Percentiles rank a stretch among this genome's conserved stretches.
Conservation (phyloP, 441 rosid genomes). For the Gossypium davidsonii region DNA sequence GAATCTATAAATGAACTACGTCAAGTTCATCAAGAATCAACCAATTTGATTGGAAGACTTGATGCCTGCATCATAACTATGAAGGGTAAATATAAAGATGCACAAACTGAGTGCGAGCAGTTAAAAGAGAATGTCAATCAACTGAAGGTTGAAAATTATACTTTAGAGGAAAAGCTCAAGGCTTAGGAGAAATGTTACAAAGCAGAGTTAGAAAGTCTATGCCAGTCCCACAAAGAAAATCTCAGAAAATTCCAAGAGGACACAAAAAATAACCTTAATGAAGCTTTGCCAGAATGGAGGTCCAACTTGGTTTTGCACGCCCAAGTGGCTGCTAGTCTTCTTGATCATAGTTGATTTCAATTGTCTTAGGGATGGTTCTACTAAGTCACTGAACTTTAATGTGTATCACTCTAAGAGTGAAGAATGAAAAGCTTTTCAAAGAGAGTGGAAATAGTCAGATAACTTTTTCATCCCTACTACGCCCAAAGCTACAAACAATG, state of each 20-base stretch:
- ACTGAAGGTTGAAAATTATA: no score
- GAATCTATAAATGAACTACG: no score
- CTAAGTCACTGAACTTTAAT: background rate
- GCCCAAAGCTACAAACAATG: background rate
- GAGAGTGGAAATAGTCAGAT: background rate
- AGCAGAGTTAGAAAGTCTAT: background rate
- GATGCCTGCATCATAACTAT: no score
- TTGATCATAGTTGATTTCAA: background rate
- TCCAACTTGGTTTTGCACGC: background rate
- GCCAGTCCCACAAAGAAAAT: background rate
- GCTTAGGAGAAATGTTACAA: no score
- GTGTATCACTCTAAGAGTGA: background rate
- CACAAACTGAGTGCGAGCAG: no score
- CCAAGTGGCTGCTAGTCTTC: no score
- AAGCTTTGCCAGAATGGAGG: background rate
- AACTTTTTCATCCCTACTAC: background rate
- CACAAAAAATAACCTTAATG: background rate
- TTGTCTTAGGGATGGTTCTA: background rate
- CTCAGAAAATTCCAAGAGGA: background rate
- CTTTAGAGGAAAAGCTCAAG: no score
- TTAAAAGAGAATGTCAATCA: no score
- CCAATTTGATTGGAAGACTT: no score
- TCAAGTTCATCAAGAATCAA: no score
- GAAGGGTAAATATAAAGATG: no score
- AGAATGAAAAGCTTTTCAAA: background rate